phyloP scores from a whole-genome alignment of 768 basidiomycete species.

The Auriscalpium orientale region DNA sequence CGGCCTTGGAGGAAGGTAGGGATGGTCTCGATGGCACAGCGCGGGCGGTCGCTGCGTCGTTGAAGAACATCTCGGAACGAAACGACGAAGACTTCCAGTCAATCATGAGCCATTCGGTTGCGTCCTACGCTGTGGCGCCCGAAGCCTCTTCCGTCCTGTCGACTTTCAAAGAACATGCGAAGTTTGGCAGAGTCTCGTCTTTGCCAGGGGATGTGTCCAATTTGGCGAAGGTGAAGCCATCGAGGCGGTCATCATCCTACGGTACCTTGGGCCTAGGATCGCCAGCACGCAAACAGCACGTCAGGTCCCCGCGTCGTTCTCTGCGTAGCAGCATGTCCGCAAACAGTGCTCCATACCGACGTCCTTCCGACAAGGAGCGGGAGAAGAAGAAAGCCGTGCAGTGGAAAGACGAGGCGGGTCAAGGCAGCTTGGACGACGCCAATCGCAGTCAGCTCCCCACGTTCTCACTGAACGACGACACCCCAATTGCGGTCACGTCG shows the following conservation, averaged over 20 bases:
- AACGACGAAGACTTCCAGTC: constrained; percentile 65
- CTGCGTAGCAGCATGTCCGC: constrained; percentile 33
- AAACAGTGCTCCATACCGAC: constrained; percentile 48
- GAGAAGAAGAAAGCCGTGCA: constrained; percentile 70
- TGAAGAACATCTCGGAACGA: constrained; percentile 50
- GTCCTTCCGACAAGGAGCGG: constrained; percentile 57
- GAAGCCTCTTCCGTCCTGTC: constrained; percentile 28
- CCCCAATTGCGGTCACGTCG: constrained; percentile 23
- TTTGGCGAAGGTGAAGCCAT: constrained; percentile 30
- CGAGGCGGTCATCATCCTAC: constrained; percentile 39
- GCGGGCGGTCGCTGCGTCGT: constrained; percentile 40
- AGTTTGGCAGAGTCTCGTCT: constrained; percentile 39
- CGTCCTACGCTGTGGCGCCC: constrained; percentile 42
- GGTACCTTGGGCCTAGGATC: constrained; percentile 27
- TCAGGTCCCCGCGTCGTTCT: constrained; percentile 29
- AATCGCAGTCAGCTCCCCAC: constrained; percentile 9
- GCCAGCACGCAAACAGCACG: constrained; percentile 32
- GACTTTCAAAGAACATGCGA: constrained; percentile 44
- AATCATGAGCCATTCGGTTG: constrained; percentile 61
- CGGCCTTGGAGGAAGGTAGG: constrained; percentile 29
- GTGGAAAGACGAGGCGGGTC: constrained; percentile 84
- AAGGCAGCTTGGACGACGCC: constrained; percentile 69
- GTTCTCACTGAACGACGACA: constrained; percentile 16
- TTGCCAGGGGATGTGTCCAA: constrained; percentile 31
- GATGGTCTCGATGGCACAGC: constrained; percentile 32